A percentile compares a stretch with the other conserved stretches of the same genome.
phyloP scores from a whole-genome alignment of 1,284 basidiomycete genomes.

The Ceratobasidium sp. region DNA sequence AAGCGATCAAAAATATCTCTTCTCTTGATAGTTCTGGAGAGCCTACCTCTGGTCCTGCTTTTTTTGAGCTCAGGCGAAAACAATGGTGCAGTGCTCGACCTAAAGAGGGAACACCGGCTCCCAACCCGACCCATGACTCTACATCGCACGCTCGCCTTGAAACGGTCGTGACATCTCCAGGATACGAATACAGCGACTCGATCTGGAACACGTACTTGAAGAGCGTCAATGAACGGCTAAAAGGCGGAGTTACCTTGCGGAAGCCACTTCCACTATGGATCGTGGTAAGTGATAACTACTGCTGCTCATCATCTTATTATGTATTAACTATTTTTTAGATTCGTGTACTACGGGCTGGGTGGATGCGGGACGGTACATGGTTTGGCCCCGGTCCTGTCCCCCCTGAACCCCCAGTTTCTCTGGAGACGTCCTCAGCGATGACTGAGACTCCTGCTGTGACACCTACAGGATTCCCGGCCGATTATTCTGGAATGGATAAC shows the following conservation, averaged over 20 bases:
- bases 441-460: conserved; percentile 32
- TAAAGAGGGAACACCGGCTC: neutral
- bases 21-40: neutral
- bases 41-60: conserved; percentile 38
- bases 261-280: conserved; percentile 45
- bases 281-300: conserved; percentile 46
- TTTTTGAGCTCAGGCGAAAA: conserved; percentile 35
- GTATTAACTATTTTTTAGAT: conserved; percentile 46
- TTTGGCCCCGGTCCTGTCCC: conserved; percentile 9
- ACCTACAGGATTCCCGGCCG: conserved; percentile 23
- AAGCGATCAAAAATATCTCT: neutral
- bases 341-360: conserved; percentile 49
- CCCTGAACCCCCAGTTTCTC: neutral
- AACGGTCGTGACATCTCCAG: conserved; percentile 41
- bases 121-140: neutral
- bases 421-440: conserved; percentile 39
- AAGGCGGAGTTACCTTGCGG: conserved; percentile 47
- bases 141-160: conserved; percentile 45
- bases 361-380: conserved; percentile 51
- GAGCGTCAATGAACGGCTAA: conserved; percentile 46
- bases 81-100: conserved; percentile 30
- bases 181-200: conserved; percentile 47
- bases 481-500: neutral
- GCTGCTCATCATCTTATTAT: neutral
- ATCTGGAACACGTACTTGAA: conserved; percentile 49